Evolutionary conservation across 345 rosid genomes (phyloP), one percentile per base, ranked within the genome.

Genomic region (Boechera stricta): DNA sequence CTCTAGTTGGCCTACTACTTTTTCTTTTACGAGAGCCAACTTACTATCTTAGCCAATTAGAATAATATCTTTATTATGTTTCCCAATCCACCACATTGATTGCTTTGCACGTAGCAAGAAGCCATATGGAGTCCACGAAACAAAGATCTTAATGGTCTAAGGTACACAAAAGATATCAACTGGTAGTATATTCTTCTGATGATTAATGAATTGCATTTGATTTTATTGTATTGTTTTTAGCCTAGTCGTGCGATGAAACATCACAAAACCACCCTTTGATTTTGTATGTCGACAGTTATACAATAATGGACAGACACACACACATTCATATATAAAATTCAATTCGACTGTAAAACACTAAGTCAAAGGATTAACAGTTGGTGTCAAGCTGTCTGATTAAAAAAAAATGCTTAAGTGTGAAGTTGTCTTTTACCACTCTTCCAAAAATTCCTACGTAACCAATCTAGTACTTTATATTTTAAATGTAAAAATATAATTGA

Each of bases 71-170:
- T 28, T 0, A 36, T 45, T 5, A 7, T 67, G 61, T 58, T 75
- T 47, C 24, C 28, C 7, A 45, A 44, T 35, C 48, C 15, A 72
- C 69, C 41, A 42, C 49, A 53, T 35, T 35, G 57, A 70, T 15
- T 77, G 72, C 81, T 64, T 16, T 49, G 76, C 76, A 77, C 76
- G 76, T 77, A 64, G 80, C 35, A 61, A 61, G n/a, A 69, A 42
- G 24, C 24, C 75, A 47, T 35, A 64, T 47, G 67, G 76, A 64
- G 47, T 55, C 66, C 76, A 77, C 67, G 76, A 77, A 64, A 41
- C 67, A 71, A 71, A 71, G 53, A 71, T 71, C 28, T 63, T 47
- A 45, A 55, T 77, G 59, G 76, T 45, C 42, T 45, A 44, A 64
- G 56, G 18, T 13, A 12, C 24, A 32, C 16, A 45, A 18, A 5